Evolutionary conservation across 768 basidiomycete genomes (phyloP).

Genomic region (Mycena polygramma): DNA sequence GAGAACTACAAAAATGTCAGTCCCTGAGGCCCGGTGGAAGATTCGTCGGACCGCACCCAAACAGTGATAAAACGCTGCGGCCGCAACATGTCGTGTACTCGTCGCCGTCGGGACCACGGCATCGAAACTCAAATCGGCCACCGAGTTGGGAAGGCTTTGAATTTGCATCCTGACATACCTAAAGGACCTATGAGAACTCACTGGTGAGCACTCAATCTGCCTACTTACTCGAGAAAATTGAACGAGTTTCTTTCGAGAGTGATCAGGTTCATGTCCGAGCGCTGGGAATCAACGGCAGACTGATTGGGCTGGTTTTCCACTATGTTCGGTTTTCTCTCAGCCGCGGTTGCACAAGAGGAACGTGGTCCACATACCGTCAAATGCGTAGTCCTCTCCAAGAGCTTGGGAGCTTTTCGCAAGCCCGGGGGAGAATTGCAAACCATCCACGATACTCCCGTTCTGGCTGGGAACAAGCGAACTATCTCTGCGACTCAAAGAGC

Average conservation of each 20-base stretch:
- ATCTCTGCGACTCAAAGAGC: slow-evolving; percentile 66
- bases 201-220: background rate
- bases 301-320: slow-evolving; percentile 42
- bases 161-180: slow-evolving; percentile 87
- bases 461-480: slow-evolving; percentile 69
- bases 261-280: slow-evolving; percentile 66
- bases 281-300: slow-evolving; percentile 60
- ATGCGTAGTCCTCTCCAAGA: slow-evolving; percentile 73
- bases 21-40: slow-evolving; percentile 22
- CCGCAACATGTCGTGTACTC: slow-evolving; percentile 82
- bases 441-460: slow-evolving; percentile 56
- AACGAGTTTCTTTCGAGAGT: slow-evolving; percentile 82
- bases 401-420: slow-evolving; percentile 55
- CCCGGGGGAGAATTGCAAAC: slow-evolving; percentile 65
- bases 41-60: slow-evolving; percentile 62
- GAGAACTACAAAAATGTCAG: slow-evolving; percentile 63
- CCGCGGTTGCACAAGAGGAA: slow-evolving; percentile 9
- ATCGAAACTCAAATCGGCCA: slow-evolving; percentile 69
- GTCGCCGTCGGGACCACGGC: slow-evolving; percentile 73
- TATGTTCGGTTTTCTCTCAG: slow-evolving; percentile 30
- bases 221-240: slow-evolving; percentile 82
- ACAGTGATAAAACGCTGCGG: slow-evolving; percentile 88
- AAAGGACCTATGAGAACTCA: slow-evolving; percentile 23
- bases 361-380: slow-evolving; percentile 66
- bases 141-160: slow-evolving; percentile 64